phyloP scores from a whole-genome alignment of 768 basidiomycete species.

The Saitozyma podzolica region DNA sequence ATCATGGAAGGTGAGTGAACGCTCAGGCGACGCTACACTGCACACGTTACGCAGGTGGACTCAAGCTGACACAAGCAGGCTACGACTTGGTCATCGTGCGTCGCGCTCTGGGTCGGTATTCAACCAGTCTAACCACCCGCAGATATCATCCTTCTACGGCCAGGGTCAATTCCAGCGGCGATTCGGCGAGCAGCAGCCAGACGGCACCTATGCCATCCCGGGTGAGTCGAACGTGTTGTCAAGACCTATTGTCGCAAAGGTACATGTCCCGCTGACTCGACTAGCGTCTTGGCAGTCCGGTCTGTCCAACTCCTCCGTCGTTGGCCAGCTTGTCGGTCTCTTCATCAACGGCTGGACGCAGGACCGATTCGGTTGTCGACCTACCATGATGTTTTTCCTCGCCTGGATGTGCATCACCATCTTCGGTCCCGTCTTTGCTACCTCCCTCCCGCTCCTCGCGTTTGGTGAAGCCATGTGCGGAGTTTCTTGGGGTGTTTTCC shows the following conservation, averaged over 20 bases:
- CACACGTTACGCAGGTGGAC: too few species aligned
- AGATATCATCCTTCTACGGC: conserved; percentile 36
- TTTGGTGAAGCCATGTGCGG: conserved; percentile 39
- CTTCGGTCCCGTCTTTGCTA: conserved; percentile 28
- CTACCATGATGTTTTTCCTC: conserved; percentile 28
- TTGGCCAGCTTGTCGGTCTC: conserved; percentile 44
- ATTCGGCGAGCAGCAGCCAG: conserved; percentile 10
- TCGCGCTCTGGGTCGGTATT: not conserved
- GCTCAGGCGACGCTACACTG: too few species aligned
- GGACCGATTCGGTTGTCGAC: conserved; percentile 33
- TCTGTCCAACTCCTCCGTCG: conserved; percentile 41
- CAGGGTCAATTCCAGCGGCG: conserved; percentile 27
- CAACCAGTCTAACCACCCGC: not conserved
- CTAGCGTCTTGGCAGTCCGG: conserved; percentile 51
- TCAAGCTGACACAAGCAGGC: not conserved
- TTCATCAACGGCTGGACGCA: conserved; percentile 19
- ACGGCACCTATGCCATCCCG: conserved; percentile 14
- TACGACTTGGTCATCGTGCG: conserved; percentile 18
- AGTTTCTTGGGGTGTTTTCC: conserved; percentile 47
- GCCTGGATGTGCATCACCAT: conserved; percentile 30
- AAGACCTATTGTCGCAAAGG: not conserved
- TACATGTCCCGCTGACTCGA: not conserved
- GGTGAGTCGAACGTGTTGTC: conserved; percentile 1
- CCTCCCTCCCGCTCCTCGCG: conserved; percentile 23
- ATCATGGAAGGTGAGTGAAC: conserved; percentile 24